Evolutionary conservation across 2,329 filamentous ascomycete species (phyloP), one percentile per base, ranked within the genome.

Genomic region (Fusarium sp.): DNA sequence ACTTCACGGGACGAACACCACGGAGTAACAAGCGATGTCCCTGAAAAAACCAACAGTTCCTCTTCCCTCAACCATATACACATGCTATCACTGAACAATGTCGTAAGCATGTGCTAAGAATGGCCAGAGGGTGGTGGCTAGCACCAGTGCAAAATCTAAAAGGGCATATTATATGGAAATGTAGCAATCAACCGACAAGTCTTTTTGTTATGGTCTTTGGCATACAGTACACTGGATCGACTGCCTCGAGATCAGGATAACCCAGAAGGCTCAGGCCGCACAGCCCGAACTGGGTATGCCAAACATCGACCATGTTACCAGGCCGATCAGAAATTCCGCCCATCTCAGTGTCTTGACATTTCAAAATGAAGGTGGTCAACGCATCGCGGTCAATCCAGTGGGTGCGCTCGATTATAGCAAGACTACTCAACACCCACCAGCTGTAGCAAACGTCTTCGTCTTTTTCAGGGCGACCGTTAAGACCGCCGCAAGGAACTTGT

Each of bases 381-480:
- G 93, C 92, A 61, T 90, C 85, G 52, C 90, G 88, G 82, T 99
- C 93, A 78, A 99, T 97, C 96, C 96, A 99, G 79, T 98, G 93
- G 56, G 94, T 86, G 58, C 91, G 90, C 57, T 87, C 90, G 72
- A 99, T 92, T 86, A 98, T 98, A 47, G 92, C 91, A 72, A 99
- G 83, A 78, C 94, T 97, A 77, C 93, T 95, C 77, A 95, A 84
- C 46, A 98, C 96, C 96, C 96, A 99, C 96, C 96, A 99, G 79
- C 94, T 97, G 82, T 99, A 99, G 83, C 96, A 99, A 16, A 97
- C 95, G 79, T 99, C 96, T 78, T 97, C 95, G 68, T 92, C 83
- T 84, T 99, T 99, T 82, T 98, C 96, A 1, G 96, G 96, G 51
- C 96, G 88, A 5, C 96, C 96, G 78, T 99, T 99, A 53, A 99